Evolutionary conservation across 305 asterid genomes (phyloP), one percentile per base, ranked within the genome.

Genomic region (Solanum hybrid): DNA sequence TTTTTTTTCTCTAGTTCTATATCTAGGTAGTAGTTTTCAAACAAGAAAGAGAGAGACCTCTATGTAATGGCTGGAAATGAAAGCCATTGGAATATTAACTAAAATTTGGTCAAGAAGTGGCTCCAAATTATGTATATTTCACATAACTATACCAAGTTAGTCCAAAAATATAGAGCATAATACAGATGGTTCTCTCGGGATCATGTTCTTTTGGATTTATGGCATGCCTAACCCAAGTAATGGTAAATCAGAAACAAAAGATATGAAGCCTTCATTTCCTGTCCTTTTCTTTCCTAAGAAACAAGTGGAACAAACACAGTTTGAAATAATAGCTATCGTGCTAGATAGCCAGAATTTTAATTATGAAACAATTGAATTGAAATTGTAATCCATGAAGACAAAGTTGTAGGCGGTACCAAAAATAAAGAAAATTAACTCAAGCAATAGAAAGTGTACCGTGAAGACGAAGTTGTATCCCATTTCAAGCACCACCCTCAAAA

Each of bases 391-490:
- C 7, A 45, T 45, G 60, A 45, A 13, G 60, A 45, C 19, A 45
- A 45, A 45, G 60, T 45, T 13, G 19, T 45, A 13, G 60, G 14
- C 2, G 14, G 3, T 45, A 45, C 19, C 19, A 45, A 24, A 56
- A 34, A 8, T n/a, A 14, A n/a, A n/a, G 19, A 26, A 71, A 34
- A 71, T 7, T n/a, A 66, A 31, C 12, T 79, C 10, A 31, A 32
- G 87, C 17, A 24, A 3, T 69, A 60, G 12, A 26, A 64, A 81
- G 19, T 80, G 17, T 81, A 90, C 90, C 88, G 90, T 87, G 38
- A 90, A 90, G 40, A 90, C 31, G 7, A 88, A 90, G 56, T 71
- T 90, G 88, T 87, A 90, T 32, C 91, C 91, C 40, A 13, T 31
- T 42, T 90, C 90, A 36, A 90, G 85, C 10, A 90, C 90, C 22